Evolutionary conservation across 192 early-diverging fungal species (phyloP).

Genomic region (Backusella westeae): DNA sequence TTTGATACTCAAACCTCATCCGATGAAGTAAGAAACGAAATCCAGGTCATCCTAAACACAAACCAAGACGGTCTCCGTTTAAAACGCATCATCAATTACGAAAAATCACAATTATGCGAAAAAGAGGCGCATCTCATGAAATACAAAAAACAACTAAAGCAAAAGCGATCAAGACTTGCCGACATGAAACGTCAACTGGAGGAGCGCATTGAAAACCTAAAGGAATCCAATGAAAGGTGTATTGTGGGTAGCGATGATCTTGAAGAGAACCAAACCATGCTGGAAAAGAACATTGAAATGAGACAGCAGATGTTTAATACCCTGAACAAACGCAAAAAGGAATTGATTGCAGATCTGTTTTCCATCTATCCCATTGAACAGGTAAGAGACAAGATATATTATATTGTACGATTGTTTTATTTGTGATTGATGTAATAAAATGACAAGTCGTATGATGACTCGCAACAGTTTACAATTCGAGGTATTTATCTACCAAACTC

Average conservation of each 20-base stretch:
- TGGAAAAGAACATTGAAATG: constrained; percentile 33
- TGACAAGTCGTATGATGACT: constrained; percentile 40
- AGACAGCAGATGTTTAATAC: constrained; percentile 15
- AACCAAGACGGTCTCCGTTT: constrained; percentile 11
- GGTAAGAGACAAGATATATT: constrained; percentile 23
- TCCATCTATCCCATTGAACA: constrained; percentile 58
- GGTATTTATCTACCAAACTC: constrained; percentile 57
- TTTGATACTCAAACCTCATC: constrained; percentile 33
- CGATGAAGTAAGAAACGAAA: constrained; percentile 24
- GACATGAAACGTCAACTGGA: neutral
- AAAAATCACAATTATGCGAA: neutral
- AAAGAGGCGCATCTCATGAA: constrained; percentile 5
- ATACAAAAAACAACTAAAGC: constrained; percentile 2
- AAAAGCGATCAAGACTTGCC: neutral
- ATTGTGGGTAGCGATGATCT: neutral
- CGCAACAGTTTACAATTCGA: constrained; percentile 46
- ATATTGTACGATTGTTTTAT: neutral
- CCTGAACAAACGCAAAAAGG: constrained; percentile 40
- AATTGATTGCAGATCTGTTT: constrained; percentile 57
- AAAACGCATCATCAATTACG: neutral
- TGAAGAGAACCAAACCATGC: constrained; percentile 16
- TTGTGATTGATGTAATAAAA: constrained; percentile 19
- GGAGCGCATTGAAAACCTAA: neutral
- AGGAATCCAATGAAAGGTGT: neutral
- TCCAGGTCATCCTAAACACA: constrained; percentile 17